Evolutionary conservation across 2,329 filamentous ascomycete genomes (phyloP).

Genomic region (Lachnellula suecica): DNA sequence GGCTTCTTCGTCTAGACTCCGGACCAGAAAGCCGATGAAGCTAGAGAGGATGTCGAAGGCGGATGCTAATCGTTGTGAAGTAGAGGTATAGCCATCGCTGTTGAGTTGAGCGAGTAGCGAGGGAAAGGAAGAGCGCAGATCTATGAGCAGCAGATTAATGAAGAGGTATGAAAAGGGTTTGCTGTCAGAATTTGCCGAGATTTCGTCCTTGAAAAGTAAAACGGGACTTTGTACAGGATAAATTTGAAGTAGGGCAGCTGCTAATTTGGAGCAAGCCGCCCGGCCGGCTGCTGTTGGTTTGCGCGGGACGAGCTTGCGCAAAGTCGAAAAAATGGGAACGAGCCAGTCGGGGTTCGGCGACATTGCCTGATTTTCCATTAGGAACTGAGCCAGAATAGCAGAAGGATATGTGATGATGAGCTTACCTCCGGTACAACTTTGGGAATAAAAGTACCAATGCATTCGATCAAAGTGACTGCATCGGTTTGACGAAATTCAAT

Average conservation of each 20-base stretch:
- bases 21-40: constrained; percentile 58
- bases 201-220: constrained; percentile 51
- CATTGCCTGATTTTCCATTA: constrained; percentile 39
- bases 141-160: constrained; percentile 63
- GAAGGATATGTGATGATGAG: constrained; percentile 4
- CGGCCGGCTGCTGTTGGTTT: constrained; percentile 55
- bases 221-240: constrained; percentile 48
- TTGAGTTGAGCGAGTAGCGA: constrained; percentile 59
- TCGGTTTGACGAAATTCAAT: constrained; percentile 58
- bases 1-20: constrained; percentile 47
- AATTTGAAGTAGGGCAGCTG: constrained; percentile 54
- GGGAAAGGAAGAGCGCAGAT: constrained; percentile 63
- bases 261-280: constrained; percentile 57
- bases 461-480: constrained; percentile 57
- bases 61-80: constrained; percentile 55
- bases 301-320: constrained; percentile 53
- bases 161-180: constrained; percentile 63
- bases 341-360: constrained; percentile 56
- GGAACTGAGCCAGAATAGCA: constrained; percentile 5
- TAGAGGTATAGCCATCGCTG: constrained; percentile 47
- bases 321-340: constrained; percentile 42
- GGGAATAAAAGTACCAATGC: constrained; percentile 52
- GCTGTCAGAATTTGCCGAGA: constrained; percentile 27
- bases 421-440: constrained; percentile 49
- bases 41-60: constrained; percentile 61